Conservation (phyloP, 139 green algal genomes). For the Pseudopediastrum boryanum region DNA sequence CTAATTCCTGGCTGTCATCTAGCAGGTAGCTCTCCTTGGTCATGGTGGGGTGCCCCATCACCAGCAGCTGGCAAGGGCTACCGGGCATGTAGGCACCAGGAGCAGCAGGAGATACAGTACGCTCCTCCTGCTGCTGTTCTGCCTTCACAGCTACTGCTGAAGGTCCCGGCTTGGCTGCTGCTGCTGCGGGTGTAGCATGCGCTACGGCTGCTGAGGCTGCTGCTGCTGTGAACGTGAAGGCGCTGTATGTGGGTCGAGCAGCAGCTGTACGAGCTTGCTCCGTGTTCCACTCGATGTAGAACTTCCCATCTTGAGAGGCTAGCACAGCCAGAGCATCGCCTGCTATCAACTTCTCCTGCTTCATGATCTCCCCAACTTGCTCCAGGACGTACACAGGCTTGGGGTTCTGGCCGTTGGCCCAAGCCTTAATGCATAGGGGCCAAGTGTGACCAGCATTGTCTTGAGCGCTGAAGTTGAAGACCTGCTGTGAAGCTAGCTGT, state of each 20-base stretch:
- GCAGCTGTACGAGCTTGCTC: constrained; percentile 47
- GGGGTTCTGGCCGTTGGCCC: constrained; percentile 76
- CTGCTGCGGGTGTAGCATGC: constrained; percentile 1
- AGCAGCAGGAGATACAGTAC: not conserved
- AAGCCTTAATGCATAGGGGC: constrained; percentile 57
- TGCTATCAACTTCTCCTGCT: constrained; percentile 44
- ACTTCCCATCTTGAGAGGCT: constrained; percentile 43
- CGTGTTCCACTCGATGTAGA: constrained; percentile 65
- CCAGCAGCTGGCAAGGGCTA: constrained; percentile 33
- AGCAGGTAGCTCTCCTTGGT: not conserved
- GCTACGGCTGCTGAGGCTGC: not conserved
- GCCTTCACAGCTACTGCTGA: constrained; percentile 1
- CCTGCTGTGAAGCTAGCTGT: not conserved
- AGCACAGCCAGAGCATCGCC: constrained; percentile 73
- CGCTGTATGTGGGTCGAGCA: constrained; percentile 52
- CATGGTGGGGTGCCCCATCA: not conserved
- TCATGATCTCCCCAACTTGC: constrained; percentile 52
- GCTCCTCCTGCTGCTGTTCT: constrained; percentile 11
- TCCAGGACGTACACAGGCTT: constrained; percentile 83
- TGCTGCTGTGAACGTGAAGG: constrained; percentile 27
- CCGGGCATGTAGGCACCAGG: constrained; percentile 23
- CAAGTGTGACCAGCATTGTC: not conserved
- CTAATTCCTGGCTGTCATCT: not conserved
- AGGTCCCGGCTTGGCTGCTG: not conserved
- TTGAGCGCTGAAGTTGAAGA: constrained; percentile 8